Percentiles rank a stretch among this genome's conserved stretches.
Evolutionary conservation across 768 basidiomycete genomes (phyloP).

Genomic region (Lentinula boryana): DNA sequence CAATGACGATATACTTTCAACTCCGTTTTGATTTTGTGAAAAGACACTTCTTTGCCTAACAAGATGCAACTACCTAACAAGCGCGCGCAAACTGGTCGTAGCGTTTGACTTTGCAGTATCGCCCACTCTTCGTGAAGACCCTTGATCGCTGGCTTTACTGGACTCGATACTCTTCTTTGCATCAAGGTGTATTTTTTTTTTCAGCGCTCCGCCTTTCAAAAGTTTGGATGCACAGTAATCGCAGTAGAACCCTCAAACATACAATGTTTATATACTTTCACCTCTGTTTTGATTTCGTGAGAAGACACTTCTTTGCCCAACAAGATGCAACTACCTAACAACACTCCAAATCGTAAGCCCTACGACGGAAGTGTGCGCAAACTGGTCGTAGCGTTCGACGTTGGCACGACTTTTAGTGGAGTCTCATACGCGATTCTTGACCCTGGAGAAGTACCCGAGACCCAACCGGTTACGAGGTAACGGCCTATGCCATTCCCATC

Average conservation of each 20-base stretch:
- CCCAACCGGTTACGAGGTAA: conserved; percentile 11
- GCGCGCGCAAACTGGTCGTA: conserved; percentile 19
- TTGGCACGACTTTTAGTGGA: conserved; percentile 26
- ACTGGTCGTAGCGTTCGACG: conserved; percentile 22
- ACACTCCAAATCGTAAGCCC: conserved; percentile 14
- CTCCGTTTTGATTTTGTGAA: background rate
- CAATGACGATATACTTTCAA: background rate
- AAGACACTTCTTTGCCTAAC: background rate
- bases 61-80: background rate
- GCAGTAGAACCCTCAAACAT: background rate
- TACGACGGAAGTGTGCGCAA: conserved; percentile 24
- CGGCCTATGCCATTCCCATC: background rate
- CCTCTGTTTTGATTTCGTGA: background rate
- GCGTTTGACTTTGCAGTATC: conserved; percentile 9
- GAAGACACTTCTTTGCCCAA: background rate
- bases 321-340: background rate
- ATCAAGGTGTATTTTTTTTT: conserved; percentile 1
- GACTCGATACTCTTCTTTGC: background rate
- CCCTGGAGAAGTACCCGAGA: conserved; percentile 30
- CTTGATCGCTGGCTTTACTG: background rate
- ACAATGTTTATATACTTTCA: background rate
- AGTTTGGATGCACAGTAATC: background rate
- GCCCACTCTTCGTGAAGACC: background rate
- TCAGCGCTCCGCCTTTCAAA: background rate
- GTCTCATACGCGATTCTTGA: conserved; percentile 33